Evolutionary conservation across 352 stramenopile species (phyloP).

Genomic region (Phytopythium boreale): DNA sequence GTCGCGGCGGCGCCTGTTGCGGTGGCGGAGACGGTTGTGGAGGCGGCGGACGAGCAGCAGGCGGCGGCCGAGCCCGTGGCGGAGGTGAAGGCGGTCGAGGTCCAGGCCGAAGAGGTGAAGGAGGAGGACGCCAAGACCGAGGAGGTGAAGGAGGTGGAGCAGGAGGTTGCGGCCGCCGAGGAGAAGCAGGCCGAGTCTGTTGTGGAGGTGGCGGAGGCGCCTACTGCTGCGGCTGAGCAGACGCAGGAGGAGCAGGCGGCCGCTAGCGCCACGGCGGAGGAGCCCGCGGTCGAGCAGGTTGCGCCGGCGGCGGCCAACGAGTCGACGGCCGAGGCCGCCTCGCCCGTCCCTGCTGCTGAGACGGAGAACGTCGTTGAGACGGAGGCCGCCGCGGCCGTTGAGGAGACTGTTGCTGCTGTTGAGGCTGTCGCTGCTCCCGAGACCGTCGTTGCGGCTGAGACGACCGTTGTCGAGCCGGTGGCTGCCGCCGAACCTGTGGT

Average conservation of each 20-base stretch:
- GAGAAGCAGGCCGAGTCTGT: not conserved
- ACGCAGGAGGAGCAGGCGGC: slow-evolving; percentile 2
- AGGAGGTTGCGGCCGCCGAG: not conserved
- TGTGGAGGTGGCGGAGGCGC: not conserved
- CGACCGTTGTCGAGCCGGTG: slow-evolving; percentile 1
- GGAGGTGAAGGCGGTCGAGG: not conserved
- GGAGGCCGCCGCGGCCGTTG: not conserved
- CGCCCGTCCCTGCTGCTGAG: not conserved
- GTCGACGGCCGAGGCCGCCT: not conserved
- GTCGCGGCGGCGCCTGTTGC: not conserved
- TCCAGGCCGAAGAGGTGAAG: not conserved
- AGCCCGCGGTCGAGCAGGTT: not conserved
- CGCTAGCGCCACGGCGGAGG: slow-evolving; percentile 4
- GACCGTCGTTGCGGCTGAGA: not conserved
- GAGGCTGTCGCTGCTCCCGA: not conserved
- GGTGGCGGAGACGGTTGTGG: not conserved
- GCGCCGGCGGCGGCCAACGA: not conserved
- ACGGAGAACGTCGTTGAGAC: not conserved
- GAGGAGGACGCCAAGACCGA: not conserved
- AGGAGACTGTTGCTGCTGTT: not conserved
- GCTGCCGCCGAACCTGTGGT: slow-evolving; percentile 3
- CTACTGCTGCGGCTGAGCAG: too few relatives aligned
- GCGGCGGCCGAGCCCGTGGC: not conserved
- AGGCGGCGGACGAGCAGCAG: not conserved
- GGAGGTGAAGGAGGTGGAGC: slow-evolving; percentile 1